Percentiles rank a stretch among this genome's conserved stretches.
Evolutionary conservation across 2,329 filamentous ascomycete genomes (phyloP).

Genomic region (Neonectria hederae): DNA sequence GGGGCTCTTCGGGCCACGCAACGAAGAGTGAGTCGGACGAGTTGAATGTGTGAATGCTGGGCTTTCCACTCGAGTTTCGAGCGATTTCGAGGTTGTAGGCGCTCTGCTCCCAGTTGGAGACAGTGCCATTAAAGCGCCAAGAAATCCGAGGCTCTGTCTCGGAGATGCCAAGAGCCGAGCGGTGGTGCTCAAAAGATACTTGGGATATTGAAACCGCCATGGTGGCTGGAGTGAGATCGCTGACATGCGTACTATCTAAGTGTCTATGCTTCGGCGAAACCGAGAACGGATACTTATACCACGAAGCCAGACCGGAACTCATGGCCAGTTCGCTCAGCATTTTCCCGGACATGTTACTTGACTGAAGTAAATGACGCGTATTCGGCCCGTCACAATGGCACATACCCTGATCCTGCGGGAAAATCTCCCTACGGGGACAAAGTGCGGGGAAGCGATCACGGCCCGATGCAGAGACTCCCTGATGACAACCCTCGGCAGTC

Average conservation of each 20-base stretch:
- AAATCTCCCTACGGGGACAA: not conserved
- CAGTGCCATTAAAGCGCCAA: slow-evolving; percentile 54
- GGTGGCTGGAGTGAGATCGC: not conserved
- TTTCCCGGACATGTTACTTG: not conserved
- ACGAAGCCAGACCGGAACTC: not conserved
- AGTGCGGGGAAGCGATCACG: not conserved
- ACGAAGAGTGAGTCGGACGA: slow-evolving; percentile 53
- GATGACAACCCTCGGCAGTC: not conserved
- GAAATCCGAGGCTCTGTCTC: slow-evolving; percentile 56
- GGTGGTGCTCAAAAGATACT: slow-evolving; percentile 55
- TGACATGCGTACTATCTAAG: not conserved
- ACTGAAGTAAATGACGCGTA: not conserved
- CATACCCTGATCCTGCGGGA: not conserved
- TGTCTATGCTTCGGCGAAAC: not conserved
- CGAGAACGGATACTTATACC: not conserved
- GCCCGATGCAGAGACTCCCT: not conserved
- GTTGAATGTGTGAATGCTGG: slow-evolving; percentile 40
- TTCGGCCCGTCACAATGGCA: not conserved
- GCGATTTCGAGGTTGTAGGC: slow-evolving; percentile 56
- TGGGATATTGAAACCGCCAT: slow-evolving; percentile 53
- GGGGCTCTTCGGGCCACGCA: slow-evolving; percentile 53
- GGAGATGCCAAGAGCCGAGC: slow-evolving; percentile 53
- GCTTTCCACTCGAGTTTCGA: slow-evolving; percentile 21
- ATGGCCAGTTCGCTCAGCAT: not conserved
- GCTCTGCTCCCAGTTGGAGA: slow-evolving; percentile 53